Conservation (phyloP, 2,329 filamentous ascomycete species). For the Pestalotiopsis fici region DNA sequence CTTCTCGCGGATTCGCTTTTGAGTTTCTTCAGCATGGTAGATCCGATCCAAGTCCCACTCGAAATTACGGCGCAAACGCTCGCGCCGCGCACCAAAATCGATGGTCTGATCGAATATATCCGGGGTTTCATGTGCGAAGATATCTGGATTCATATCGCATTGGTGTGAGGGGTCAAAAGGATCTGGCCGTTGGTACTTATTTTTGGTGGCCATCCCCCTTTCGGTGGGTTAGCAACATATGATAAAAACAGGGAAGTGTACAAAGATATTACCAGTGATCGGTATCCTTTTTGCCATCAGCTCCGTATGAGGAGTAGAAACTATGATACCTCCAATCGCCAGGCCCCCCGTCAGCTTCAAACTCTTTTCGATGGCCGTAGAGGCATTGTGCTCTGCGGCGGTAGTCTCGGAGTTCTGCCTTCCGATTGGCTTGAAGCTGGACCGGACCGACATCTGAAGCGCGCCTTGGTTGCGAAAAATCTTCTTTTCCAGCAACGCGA, state of each 20-base stretch:
- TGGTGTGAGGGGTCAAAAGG: neutral
- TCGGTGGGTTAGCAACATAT: too few species aligned
- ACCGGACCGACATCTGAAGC: neutral
- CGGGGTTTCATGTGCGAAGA: neutral
- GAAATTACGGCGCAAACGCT: neutral
- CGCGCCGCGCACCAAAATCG: neutral
- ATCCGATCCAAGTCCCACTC: neutral
- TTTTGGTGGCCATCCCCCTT: too few species aligned
- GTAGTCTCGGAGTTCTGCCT: neutral
- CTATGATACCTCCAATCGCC: too few species aligned
- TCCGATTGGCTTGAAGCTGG: neutral
- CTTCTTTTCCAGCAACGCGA: neutral
- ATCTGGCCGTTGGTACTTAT: neutral
- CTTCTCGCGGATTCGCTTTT: neutral
- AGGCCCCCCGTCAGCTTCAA: neutral
- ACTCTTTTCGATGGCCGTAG: neutral
- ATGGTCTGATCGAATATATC: neutral
- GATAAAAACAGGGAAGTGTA: too few species aligned
- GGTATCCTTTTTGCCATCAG: too few species aligned
- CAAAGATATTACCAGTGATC: too few species aligned
- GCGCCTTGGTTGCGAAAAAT: neutral
- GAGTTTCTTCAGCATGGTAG: neutral
- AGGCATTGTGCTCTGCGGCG: neutral
- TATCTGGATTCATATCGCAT: neutral
- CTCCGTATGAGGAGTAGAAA: too few species aligned